Evolutionary conservation across 73 alveolate genomes (phyloP), one percentile per base, ranked within the genome.

Genomic region (Uronychia setigera): DNA sequence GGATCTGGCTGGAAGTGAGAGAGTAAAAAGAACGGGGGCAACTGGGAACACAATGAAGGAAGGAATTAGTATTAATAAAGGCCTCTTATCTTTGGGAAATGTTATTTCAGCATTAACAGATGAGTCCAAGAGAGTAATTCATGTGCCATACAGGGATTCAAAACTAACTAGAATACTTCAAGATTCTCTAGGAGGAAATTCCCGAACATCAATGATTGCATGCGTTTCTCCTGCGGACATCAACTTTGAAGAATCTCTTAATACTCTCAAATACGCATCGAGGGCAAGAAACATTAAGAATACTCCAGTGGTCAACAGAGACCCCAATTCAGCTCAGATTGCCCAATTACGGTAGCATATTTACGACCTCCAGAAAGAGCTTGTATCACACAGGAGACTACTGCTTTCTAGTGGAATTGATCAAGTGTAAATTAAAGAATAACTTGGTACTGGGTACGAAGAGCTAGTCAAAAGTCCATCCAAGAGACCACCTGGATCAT

Each of bases 1-100:
- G 0, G 99, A 98, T 91, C 90, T 98, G 91, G 99, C 99, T 1
- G 99, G 99, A 58, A 92, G 98, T 90, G 99, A 98, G 92, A 94
- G 99, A 83, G 94, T 93, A 5, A 97, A 98, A 80, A 94, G 97
- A 59, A 94, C 98, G 30, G 97, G 98, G 28, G 99, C 99, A 14
- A 93, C 93, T 29, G 97, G 97, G 0, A 94, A 89, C 74, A 92
- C 96, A 27, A 86, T 95, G 82, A 94, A 97, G 60, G 99, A 98
- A 93, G 99, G 99, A 0, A 98, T 98, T 33, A 94, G 94, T 32
- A 98, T 98, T 33, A 98, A 98, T 87, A 92, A 93, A 86, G 97
- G 99, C 32, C 93, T 98, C 74, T 90, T 98, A 59, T 95, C 97
- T 31, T 89, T 98, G 30, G 99, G 99, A n/a, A 98, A 98, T 92